phyloP scores from a whole-genome alignment of 2,329 filamentous ascomycete genomes.

The Corynespora cassiicola region DNA sequence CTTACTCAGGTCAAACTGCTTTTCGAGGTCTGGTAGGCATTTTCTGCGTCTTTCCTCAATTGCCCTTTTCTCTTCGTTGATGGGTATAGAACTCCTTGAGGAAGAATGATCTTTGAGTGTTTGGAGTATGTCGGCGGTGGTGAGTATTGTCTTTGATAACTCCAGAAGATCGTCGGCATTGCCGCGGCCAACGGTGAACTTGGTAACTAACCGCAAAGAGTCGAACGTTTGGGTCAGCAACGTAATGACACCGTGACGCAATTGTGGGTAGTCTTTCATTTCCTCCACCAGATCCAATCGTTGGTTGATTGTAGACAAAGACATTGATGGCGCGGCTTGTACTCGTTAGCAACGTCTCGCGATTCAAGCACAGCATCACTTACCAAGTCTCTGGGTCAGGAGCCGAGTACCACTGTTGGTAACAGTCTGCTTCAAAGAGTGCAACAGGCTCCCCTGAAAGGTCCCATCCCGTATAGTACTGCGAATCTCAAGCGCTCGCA shows the following conservation, averaged over 20 bases:
- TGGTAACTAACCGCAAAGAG: constrained; percentile 88
- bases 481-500: constrained; percentile 87
- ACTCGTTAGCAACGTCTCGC: constrained; percentile 14
- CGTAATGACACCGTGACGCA: constrained; percentile 73
- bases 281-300: constrained; percentile 82
- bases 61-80: constrained; percentile 8
- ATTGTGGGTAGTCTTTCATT: constrained; percentile 69
- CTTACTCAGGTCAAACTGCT: constrained; percentile 69
- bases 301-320: constrained; percentile 75
- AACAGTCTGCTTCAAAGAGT: constrained; percentile 86
- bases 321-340: constrained; percentile 83
- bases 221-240: constrained; percentile 81
- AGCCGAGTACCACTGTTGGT: constrained; percentile 90
- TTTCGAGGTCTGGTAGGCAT: constrained; percentile 52
- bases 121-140: constrained; percentile 70
- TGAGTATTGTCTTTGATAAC: constrained; percentile 79
- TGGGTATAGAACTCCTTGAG: constrained; percentile 21
- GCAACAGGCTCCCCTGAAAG: constrained; percentile 83
- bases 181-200: constrained; percentile 91
- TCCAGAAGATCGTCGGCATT: constrained; percentile 88
- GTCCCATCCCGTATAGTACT: constrained; percentile 81
- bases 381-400: constrained; percentile 82
- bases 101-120: constrained; percentile 29
- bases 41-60: constrained; percentile 25
- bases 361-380: constrained; percentile 19